A percentile compares a stretch with the other conserved stretches of the same genome.
Evolutionary conservation across 257 asterid species (phyloP).

Genomic region (Ilex aquifolium): DNA sequence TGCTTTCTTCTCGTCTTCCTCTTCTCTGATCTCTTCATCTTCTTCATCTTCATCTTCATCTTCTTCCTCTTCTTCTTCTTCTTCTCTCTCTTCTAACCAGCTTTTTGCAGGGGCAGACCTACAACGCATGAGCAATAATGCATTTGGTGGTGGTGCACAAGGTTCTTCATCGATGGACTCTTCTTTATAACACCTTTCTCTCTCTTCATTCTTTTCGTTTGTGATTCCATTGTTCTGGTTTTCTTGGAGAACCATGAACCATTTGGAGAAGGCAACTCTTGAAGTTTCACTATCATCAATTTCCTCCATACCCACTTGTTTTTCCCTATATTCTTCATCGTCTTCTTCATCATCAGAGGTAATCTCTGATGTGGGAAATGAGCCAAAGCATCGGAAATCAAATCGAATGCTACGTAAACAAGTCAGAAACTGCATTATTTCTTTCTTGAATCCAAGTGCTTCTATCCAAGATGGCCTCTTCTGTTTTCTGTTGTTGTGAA

Average conservation of each 20-base stretch:
- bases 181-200: neutral
- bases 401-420: constrained; percentile 60
- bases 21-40: neutral
- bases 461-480: constrained; percentile 50
- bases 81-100: constrained; percentile 52
- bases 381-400: constrained; percentile 81
- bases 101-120: constrained; percentile 87
- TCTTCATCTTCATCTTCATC: constrained; percentile 7
- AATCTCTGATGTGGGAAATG: constrained; percentile 41
- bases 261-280: constrained; percentile 59
- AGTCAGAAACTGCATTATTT: constrained; percentile 67
- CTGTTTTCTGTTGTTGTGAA: constrained; percentile 47
- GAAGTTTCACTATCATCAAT: constrained; percentile 27
- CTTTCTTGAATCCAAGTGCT: constrained; percentile 69
- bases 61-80: constrained; percentile 16
- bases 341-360: constrained; percentile 64
- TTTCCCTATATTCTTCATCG: constrained; percentile 17
- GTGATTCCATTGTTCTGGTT: constrained; percentile 17
- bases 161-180: neutral
- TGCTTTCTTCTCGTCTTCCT: constrained; percentile 3
- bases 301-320: neutral
- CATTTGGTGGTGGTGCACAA: constrained; percentile 57
- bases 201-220: constrained; percentile 5
- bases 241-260: constrained; percentile 82
- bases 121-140: constrained; percentile 76